phyloP scores from a whole-genome alignment of 2,329 filamentous ascomycete genomes.

The Cladosporium sp. region DNA sequence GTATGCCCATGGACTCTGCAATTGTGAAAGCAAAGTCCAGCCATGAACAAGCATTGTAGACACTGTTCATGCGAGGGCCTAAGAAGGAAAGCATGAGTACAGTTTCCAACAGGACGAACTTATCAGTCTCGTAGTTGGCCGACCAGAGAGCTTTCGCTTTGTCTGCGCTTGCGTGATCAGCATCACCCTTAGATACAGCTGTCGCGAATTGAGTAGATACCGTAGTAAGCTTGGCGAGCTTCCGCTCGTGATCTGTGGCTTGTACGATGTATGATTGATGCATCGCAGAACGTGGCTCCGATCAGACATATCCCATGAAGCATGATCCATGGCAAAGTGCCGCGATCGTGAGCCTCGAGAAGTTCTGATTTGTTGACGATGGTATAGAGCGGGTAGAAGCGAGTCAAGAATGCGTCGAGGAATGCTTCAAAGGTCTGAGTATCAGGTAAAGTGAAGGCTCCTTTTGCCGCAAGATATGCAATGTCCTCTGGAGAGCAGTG shows the following conservation, averaged over 20 bases:
- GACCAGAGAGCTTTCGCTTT: constrained; percentile 22
- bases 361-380: constrained; percentile 3
- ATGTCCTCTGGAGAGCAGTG: constrained; percentile 7
- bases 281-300: constrained; percentile 6
- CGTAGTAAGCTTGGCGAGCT: constrained; percentile 5
- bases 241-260: background rate
- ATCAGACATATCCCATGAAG: constrained; percentile 1
- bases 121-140: constrained; percentile 19
- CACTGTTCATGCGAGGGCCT: constrained; percentile 18
- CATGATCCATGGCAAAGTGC: constrained; percentile 6
- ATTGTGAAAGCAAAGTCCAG: constrained; percentile 21
- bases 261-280: constrained; percentile 3
- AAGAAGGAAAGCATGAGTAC: constrained; percentile 20
- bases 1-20: constrained; percentile 21
- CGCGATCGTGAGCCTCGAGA: background rate
- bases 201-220: background rate
- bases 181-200: too few relatives aligned
- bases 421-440: background rate
- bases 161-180: background rate
- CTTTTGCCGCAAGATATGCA: constrained; percentile 1
- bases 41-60: constrained; percentile 23
- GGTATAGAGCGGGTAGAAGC: constrained; percentile 4
- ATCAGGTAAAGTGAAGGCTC: background rate
- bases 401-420: background rate
- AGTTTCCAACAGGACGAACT: constrained; percentile 20